A percentile compares a stretch with the other conserved stretches of the same genome.
Conservation (phyloP, 805 yeast species). For the Saccharomycopsis amapae region DNA sequence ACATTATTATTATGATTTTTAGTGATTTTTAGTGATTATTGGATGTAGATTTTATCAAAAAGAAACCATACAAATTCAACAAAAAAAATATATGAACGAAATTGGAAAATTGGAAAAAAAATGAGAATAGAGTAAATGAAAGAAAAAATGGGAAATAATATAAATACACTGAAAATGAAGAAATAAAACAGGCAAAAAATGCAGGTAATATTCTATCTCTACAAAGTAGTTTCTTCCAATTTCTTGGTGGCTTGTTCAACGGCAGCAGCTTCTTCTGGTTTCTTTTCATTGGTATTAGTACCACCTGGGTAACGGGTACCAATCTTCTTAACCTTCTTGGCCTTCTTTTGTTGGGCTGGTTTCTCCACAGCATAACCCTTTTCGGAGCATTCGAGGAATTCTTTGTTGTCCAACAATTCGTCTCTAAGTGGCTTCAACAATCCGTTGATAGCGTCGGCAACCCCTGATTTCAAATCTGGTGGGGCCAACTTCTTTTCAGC, state of each 20-base stretch:
- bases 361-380: slow-evolving; percentile 81
- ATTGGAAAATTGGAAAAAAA: neutral
- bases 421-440: slow-evolving; percentile 80
- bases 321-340: slow-evolving; percentile 69
- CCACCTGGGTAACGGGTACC: slow-evolving; percentile 93
- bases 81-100: too few relatives aligned
- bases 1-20: too few relatives aligned
- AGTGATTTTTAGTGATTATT: too few relatives aligned
- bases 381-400: slow-evolving; percentile 65
- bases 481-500: slow-evolving; percentile 74
- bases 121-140: too few relatives aligned
- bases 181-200: too few relatives aligned
- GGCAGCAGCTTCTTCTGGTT: slow-evolving; percentile 25
- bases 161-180: too few relatives aligned
- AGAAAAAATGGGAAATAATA: too few relatives aligned
- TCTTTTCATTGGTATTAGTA: slow-evolving; percentile 28
- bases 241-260: slow-evolving; percentile 31
- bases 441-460: slow-evolving; percentile 73
- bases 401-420: slow-evolving; percentile 52
- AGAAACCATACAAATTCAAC: too few relatives aligned
- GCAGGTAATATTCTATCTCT: too few relatives aligned
- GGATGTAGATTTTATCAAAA: too few relatives aligned
- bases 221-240: slow-evolving; percentile 34
- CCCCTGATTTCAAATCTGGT: slow-evolving; percentile 90
- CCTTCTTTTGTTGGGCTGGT: slow-evolving; percentile 54